A percentile compares a stretch with the other conserved stretches of the same genome.
Evolutionary conservation across 2,329 filamentous ascomycete genomes (phyloP).

Genomic region (Colletotrichum horii): DNA sequence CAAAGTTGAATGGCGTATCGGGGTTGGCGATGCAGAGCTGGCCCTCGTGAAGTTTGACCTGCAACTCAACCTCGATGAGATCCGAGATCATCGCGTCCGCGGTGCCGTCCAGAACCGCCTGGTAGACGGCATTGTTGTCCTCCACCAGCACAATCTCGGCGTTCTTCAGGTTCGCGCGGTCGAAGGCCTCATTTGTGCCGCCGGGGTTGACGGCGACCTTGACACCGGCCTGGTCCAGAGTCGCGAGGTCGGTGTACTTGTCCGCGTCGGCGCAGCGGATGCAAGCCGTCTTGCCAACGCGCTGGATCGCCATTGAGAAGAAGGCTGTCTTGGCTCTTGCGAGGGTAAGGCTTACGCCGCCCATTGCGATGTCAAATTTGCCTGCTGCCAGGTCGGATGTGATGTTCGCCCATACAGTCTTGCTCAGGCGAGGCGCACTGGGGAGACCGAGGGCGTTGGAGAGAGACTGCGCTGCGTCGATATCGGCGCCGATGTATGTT

Average conservation of each 20-base stretch:
- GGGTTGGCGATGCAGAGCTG: constrained; percentile 15
- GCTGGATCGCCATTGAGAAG: constrained; percentile 12
- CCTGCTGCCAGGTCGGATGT: constrained; percentile 10
- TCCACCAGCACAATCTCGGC: constrained; percentile 12
- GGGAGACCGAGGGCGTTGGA: constrained; percentile 20
- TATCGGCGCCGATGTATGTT: constrained; percentile 19
- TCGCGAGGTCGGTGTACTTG: constrained; percentile 12
- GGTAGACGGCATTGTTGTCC: constrained; percentile 19
- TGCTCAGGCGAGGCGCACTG: not conserved
- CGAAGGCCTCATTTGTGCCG: constrained; percentile 21
- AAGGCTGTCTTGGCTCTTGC: not conserved
- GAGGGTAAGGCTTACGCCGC: constrained; percentile 18
- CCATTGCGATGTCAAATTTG: constrained; percentile 19
- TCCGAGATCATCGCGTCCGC: constrained; percentile 21
- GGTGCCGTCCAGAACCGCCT: constrained; percentile 1
- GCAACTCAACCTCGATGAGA: constrained; percentile 17
- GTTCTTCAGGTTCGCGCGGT: constrained; percentile 12
- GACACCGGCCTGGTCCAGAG: constrained; percentile 8
- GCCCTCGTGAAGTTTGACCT: constrained; percentile 2
- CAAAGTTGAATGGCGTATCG: constrained; percentile 17
- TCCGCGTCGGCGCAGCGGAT: constrained; percentile 14
- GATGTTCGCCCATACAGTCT: constrained; percentile 13
- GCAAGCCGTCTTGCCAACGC: constrained; percentile 20
- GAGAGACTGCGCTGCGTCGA: constrained; percentile 17
- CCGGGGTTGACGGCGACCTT: constrained; percentile 16